Base-by-base conservation (phyloP, 768 basidiomycete species). In the Termitomyces sp. region DNA sequence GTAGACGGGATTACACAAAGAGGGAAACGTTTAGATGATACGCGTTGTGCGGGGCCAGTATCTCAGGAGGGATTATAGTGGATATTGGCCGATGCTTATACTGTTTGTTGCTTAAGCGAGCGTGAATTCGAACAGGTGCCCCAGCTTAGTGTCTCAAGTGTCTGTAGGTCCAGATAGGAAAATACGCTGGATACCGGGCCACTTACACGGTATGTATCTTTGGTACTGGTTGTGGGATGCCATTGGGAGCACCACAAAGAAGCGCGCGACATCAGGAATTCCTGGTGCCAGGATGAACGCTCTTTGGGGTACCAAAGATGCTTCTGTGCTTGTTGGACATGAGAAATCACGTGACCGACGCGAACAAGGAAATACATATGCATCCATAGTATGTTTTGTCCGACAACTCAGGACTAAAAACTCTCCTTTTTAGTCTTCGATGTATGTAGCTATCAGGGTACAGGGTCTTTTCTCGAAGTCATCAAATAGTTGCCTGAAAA, bases 351-450 rank as follows among this genome's bases (percentile, higher is more conserved):
- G 34, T 8, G 15, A 17, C 17, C 7, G 7, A 32, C 37, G 51
- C 20, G 12, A 56, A 32, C 20, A 42, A 29, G 15, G 15, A 20
- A 37, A 31, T 55, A 32, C 40, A 14, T 40, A 25, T 25, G 12
- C 20, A n/a, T 56, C 37, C 34, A 36, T 20, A 48, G 51, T 56
- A 56, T 32, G 31, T 25, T 57, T 20, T 34, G 20, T 38, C 56
- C 56, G 56, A 57, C 36, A 10, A 49, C 12, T 38, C 31, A 56
- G 54, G 60, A 50, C 3, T 61, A 36, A 56, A 49, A 32, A 46
- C 17, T 37, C 11, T 53, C 25, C 8, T 45, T 15, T 14, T 15
- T 3, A 34, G 17, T 42, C 48, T 49, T 52, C n/a, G n/a, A 20
- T 52, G 17, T 5, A 45, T 42, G 6, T n/a, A 14, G 12, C 17